Conservation (phyloP, 495 filamentous ascomycete genomes). For the Geoglossum glabrum region DNA sequence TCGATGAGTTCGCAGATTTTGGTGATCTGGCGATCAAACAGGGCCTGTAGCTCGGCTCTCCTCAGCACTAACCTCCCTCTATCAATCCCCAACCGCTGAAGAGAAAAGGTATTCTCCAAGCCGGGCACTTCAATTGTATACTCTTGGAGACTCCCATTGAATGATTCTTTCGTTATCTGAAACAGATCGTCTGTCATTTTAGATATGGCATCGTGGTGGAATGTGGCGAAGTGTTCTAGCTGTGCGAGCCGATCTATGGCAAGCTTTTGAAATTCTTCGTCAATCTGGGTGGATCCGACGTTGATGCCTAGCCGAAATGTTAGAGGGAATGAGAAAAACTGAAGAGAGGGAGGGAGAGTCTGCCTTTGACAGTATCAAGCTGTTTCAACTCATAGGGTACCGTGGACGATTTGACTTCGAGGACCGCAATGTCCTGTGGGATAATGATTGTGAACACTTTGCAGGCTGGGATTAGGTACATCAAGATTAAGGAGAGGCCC, state of each 20-base stretch:
- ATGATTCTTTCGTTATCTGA: no score
- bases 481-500: no score
- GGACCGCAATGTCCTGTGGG: slow-evolving; percentile 22
- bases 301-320: not conserved
- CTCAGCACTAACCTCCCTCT: no score
- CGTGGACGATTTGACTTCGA: slow-evolving; percentile 16
- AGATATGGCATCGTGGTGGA: no score
- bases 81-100: no score
- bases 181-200: no score
- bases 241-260: not conserved
- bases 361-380: slow-evolving; percentile 22
- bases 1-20: not conserved
- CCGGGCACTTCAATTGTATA: no score
- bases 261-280: not conserved
- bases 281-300: not conserved
- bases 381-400: slow-evolving; percentile 19
- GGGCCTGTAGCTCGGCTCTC: not conserved
- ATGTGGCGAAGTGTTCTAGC: no score
- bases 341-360: not conserved
- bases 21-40: not conserved
- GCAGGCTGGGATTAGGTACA: not conserved
- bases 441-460: not conserved
- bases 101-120: no score
- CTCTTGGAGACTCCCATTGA: no score
- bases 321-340: not conserved